Evolutionary conservation across 768 basidiomycete genomes (phyloP), one percentile per base, ranked within the genome.

Genomic region (Suillus clintonianus): DNA sequence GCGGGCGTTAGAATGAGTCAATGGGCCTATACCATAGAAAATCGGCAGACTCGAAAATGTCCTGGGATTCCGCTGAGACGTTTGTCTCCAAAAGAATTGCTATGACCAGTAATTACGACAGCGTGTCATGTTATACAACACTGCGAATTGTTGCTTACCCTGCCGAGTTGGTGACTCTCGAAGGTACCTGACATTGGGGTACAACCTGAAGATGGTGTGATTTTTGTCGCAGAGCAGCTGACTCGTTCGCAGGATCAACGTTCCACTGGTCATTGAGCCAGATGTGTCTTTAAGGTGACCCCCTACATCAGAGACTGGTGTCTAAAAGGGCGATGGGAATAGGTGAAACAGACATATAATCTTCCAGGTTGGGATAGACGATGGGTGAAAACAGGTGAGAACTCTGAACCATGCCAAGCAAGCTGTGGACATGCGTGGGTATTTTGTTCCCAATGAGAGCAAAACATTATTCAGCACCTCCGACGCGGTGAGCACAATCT

Each of bases 401-500:
- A 53, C 19, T n/a, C 11, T 53, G 30, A 32, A 32, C 51, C 51
- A 17, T 48, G 7, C 13, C 6, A 48, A 48, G 22, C 13, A 6
- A 47, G 24, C 15, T 30, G 17, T 15, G 15, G 27, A 51, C 15
- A 19, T 34, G 30, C 56, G 22, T 57, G 56, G 27, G 56, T 19
- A 45, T 17, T 11, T 60, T 43, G 10, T 37, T n/a, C 60, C 47
- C n/a, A 42, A 39, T 47, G 51, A n/a, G 27, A 57, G 47, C 62
- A 51, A 58, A 0, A 6, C 32, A 37, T 65, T 55, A 65, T 59
- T 65, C 64, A 65, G 62, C 62, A 34, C n/a, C 9, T 27, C 27
- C n/a, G 13, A 53, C 45, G 4, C 19, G 53, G 63, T 66, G 65
- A 66, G 65, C 43, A 64, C 24, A 56, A 57, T 66, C 61, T 55